These are phyloP conservation scores for Gracilaria domingensis DNA, from an alignment of 23 red algal species.

Conservation along the genomic window DNA sequence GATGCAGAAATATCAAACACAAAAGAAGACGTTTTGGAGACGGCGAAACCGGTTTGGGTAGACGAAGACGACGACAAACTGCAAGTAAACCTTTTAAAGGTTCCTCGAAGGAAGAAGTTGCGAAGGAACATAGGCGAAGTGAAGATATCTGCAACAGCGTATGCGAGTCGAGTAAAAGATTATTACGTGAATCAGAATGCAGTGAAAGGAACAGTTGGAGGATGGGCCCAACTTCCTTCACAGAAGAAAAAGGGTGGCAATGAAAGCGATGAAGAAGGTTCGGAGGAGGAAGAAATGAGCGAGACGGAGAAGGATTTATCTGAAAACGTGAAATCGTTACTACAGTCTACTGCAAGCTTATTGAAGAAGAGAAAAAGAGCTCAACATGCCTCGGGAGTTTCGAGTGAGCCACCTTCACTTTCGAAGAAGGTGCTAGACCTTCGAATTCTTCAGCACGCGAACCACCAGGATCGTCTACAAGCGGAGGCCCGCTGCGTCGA, in stretches of 20 bases:
- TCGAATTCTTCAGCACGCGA: conserved; percentile 65
- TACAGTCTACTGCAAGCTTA: conserved; percentile 34
- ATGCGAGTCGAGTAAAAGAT: conserved; percentile 47
- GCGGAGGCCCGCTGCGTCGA: conserved; percentile 60
- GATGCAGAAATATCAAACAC: too few relatives aligned
- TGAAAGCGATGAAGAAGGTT: neutral
- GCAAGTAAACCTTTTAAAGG: conserved; percentile 44
- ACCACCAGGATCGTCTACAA: conserved; percentile 55
- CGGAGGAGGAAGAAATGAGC: conserved; percentile 44
- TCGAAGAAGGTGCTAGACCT: conserved; percentile 43
- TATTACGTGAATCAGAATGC: conserved; percentile 18
- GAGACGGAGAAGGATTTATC: conserved; percentile 25
- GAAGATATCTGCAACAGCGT: conserved; percentile 45
- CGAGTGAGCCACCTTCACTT: conserved; percentile 3
- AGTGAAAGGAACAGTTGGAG: conserved; percentile 23
- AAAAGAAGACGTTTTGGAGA: neutral
- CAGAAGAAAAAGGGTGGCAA: conserved; percentile 17
- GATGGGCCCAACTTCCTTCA: conserved; percentile 67
- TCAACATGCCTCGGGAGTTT: conserved; percentile 10
- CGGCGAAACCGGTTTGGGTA: conserved; percentile 62
- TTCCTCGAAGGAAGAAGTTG: conserved; percentile 65
- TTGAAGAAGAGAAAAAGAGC: conserved; percentile 7
- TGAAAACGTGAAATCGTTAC: conserved; percentile 41
- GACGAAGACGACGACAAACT: conserved; percentile 69
- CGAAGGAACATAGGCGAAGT: conserved; percentile 33